Evolutionary conservation across 164 flowering plant species (phyloP).

Genomic region (Paratinospora sagittata): DNA sequence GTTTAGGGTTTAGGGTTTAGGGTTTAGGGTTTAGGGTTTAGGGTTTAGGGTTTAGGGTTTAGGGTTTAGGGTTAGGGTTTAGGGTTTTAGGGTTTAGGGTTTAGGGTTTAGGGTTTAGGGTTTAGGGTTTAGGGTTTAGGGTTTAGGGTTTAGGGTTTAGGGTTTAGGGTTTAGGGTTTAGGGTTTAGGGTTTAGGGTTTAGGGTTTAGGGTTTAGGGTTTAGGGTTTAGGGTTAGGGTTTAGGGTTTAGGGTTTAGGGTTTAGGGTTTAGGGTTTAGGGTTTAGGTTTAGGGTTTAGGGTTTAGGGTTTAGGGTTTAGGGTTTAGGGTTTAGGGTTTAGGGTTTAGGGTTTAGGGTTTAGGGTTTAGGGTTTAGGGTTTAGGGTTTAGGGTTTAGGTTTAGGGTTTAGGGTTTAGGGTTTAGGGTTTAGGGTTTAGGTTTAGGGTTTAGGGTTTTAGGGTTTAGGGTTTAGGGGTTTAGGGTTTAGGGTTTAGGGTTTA

Average conservation of each 20-base stretch:
- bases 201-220: not conserved
- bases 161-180: conserved; percentile 9
- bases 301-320: conserved; percentile 13
- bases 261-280: conserved; percentile 8
- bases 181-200: conserved; percentile 11
- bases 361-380: conserved; percentile 7
- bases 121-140: conserved; percentile 13
- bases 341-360: conserved; percentile 13
- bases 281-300: conserved; percentile 12
- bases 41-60: conserved; percentile 13
- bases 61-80: conserved; percentile 9
- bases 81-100: conserved; percentile 11
- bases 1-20: conserved; percentile 4
- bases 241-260: conserved; percentile 13
- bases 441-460: too few species aligned
- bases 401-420: conserved; percentile 5
- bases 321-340: conserved; percentile 12
- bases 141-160: conserved; percentile 11
- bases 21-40: conserved; percentile 10
- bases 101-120: conserved; percentile 13
- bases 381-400: conserved; percentile 12
- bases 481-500: conserved; percentile 5
- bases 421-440: too few species aligned
- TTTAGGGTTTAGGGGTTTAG: conserved; percentile 4
- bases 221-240: conserved; percentile 10